Evolutionary conservation across 352 stramenopile species (phyloP).

Genomic region (Phytophthora macrochlamydospora): DNA sequence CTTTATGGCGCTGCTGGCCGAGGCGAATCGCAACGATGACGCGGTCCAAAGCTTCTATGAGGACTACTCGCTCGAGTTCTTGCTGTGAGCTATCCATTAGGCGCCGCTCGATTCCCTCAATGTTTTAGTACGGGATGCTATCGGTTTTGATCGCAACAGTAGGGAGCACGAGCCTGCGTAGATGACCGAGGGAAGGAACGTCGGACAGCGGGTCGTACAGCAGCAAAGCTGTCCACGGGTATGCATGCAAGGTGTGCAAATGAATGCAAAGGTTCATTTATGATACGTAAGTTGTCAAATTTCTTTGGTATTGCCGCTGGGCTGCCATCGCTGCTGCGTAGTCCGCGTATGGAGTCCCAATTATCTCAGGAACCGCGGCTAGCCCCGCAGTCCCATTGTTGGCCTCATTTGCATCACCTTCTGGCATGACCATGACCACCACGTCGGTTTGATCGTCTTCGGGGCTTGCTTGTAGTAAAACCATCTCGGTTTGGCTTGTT

Average conservation of each 20-base stretch:
- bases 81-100: background rate
- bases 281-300: no score
- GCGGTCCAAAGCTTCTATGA: constrained; percentile 23
- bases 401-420: no score
- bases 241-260: background rate
- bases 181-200: background rate
- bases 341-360: no score
- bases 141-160: background rate
- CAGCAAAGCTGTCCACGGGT: background rate
- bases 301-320: no score
- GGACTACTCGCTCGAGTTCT: background rate
- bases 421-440: no score
- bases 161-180: background rate
- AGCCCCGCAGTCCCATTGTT: no score
- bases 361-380: no score
- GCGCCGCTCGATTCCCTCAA: background rate
- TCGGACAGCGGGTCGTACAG: background rate
- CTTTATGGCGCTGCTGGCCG: constrained; percentile 46
- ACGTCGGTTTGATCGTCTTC: no score
- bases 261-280: background rate
- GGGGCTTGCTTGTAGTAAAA: no score
- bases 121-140: background rate
- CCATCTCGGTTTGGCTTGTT: no score
- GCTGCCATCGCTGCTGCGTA: no score
- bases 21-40: constrained; percentile 44